These are phyloP conservation scores for Vachellia pachyceras DNA, from an alignment of 306 rosid species.

Conservation along the genomic window DNA sequence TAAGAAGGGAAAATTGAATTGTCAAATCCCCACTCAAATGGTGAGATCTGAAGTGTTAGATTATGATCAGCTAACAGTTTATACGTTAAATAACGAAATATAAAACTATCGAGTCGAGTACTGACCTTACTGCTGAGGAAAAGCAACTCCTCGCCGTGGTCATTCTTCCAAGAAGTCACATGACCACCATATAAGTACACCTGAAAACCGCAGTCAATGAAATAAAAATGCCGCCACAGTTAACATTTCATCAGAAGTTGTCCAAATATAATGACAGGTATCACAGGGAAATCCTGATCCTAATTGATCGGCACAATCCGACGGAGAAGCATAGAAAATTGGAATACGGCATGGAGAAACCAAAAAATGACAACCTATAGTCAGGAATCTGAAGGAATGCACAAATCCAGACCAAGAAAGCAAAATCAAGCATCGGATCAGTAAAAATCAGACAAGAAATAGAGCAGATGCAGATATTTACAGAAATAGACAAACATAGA, in stretches of 20 bases:
- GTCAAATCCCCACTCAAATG: constrained; percentile 13
- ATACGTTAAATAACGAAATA: not conserved
- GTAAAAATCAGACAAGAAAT: constrained; percentile 8
- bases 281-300: constrained; percentile 34
- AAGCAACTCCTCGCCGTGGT: constrained; percentile 88
- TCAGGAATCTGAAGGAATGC: not conserved
- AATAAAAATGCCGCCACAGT: constrained; percentile 26
- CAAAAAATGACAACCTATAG: constrained; percentile 32
- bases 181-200: constrained; percentile 89
- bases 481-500: not conserved
- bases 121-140: constrained; percentile 91
- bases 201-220: constrained; percentile 49
- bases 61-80: constrained; percentile 17
- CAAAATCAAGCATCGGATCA: constrained; percentile 35
- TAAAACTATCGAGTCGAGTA: not conserved
- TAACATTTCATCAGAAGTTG: not conserved
- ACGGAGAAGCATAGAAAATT: constrained; percentile 11
- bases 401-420: constrained; percentile 14
- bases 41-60: constrained; percentile 19
- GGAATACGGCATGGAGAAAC: not conserved
- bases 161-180: constrained; percentile 99
- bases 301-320: constrained; percentile 27
- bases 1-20: not conserved
- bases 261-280: constrained; percentile 6
- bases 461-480: not conserved